phyloP scores from a whole-genome alignment of 2,329 filamentous ascomycete genomes.

The Elsinoe batatas region DNA sequence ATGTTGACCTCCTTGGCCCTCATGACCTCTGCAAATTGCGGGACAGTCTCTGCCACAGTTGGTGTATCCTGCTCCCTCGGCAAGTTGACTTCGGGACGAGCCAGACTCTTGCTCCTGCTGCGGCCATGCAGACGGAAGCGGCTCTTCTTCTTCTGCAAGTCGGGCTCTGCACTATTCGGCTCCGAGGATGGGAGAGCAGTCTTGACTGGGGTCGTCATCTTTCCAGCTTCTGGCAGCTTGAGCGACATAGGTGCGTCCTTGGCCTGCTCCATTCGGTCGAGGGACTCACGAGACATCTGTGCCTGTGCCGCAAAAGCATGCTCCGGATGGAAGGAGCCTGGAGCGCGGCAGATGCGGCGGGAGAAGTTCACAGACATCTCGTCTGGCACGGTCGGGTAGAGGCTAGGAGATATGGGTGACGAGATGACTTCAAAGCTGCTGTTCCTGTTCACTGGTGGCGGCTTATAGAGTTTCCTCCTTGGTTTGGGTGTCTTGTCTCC shows the following conservation, averaged over 20 bases:
- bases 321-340: conserved; percentile 6
- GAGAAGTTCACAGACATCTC: conserved; percentile 29
- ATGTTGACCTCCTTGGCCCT: not conserved
- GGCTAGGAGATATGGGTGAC: conserved; percentile 21
- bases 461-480: conserved; percentile 25
- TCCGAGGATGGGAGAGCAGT: not conserved
- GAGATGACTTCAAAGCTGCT: conserved; percentile 3
- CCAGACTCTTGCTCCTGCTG: conserved; percentile 21
- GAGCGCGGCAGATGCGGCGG: conserved; percentile 17
- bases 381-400: conserved; percentile 22
- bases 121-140: conserved; percentile 18
- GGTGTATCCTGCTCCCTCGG: conserved; percentile 18
- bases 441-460: conserved; percentile 23
- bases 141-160: conserved; percentile 16
- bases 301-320: conserved; percentile 8
- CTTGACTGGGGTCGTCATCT: not conserved
- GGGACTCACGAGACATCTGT: not conserved
- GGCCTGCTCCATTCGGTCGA: not conserved
- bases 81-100: conserved; percentile 15
- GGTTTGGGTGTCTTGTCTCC: conserved; percentile 15
- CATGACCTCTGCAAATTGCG: conserved; percentile 11
- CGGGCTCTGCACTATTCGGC: conserved; percentile 3
- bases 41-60: conserved; percentile 14
- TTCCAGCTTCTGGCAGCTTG: not conserved
- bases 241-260: not conserved